Percentiles rank a stretch among this genome's conserved stretches.
These are phyloP conservation scores for Nitzschia sp. DNA, from an alignment of 108 stramenopile genomes.

Conservation along the genomic window DNA sequence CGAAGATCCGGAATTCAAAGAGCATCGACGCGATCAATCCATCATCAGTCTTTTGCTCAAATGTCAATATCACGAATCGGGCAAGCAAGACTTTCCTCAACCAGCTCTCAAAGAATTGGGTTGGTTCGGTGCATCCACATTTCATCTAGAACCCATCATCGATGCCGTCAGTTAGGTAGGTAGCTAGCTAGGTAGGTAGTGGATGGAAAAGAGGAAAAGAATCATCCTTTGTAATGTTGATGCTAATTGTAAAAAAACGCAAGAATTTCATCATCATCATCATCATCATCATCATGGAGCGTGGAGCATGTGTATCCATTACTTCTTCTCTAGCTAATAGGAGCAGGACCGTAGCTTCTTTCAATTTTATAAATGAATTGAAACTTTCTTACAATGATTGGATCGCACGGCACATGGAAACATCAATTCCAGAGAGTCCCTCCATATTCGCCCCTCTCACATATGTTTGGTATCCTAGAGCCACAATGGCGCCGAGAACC, in stretches of 20 bases:
- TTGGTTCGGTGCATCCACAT: background rate
- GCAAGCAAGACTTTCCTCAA: background rate
- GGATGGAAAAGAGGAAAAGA: no score
- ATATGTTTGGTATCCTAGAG: conserved; percentile 31
- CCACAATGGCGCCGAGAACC: conserved; percentile 42
- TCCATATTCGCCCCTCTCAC: conserved; percentile 42
- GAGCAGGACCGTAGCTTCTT: no score
- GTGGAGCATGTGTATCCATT: no score
- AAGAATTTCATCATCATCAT: no score
- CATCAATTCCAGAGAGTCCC: conserved; percentile 50
- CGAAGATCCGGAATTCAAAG: background rate
- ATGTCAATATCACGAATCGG: background rate
- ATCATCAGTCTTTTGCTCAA: conserved; percentile 1
- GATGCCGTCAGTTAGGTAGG: no score
- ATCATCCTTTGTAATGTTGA: no score
- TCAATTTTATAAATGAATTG: no score
- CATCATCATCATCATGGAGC: no score
- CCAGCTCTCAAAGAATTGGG: background rate
- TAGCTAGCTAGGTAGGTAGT: no score
- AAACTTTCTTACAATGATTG: no score
- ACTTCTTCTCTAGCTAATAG: no score
- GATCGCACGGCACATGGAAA: conserved; percentile 47
- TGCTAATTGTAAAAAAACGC: no score
- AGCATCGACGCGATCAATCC: conserved; percentile 2
- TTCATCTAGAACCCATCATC: background rate